Percentiles rank a stretch among this genome's conserved stretches.
phyloP scores from a whole-genome alignment of 2,329 filamentous ascomycete genomes.

The Epichloe sp. region DNA sequence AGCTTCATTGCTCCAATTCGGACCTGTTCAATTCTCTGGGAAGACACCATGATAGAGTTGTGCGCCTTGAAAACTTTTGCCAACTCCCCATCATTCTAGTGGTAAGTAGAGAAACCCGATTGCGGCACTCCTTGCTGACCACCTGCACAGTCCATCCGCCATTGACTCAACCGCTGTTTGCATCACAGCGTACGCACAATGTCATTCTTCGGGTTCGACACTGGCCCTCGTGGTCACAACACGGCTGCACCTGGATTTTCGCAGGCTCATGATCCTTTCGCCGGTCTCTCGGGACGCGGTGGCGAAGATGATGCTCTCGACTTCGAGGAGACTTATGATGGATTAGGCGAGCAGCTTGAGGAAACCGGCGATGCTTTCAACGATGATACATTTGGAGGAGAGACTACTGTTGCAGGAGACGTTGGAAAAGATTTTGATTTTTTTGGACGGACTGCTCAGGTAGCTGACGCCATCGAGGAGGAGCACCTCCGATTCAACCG shows the following conservation, averaged over 20 bases:
- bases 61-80: constrained; percentile 17
- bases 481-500: constrained; percentile 77
- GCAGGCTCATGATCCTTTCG: constrained; percentile 75
- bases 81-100: constrained; percentile 26
- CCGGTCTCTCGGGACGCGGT: constrained; percentile 56
- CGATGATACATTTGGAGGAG: constrained; percentile 74
- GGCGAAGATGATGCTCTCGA: constrained; percentile 49
- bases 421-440: constrained; percentile 96
- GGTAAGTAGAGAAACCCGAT: constrained; percentile 12
- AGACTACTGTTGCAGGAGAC: constrained; percentile 26
- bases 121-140: neutral
- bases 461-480: constrained; percentile 75
- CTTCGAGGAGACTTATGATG: constrained; percentile 97
- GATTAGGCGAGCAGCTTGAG: constrained; percentile 77
- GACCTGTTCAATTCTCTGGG: constrained; percentile 7
- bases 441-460: constrained; percentile 91
- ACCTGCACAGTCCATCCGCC: neutral
- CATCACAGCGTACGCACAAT: constrained; percentile 31
- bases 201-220: constrained; percentile 89
- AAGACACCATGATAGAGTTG: constrained; percentile 31
- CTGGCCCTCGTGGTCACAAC: constrained; percentile 47
- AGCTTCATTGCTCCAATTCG: too few species aligned
- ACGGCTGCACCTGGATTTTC: constrained; percentile 66
- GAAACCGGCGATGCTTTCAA: constrained; percentile 92
- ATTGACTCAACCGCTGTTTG: neutral